Conservation (phyloP, 345 rosid genomes). For the Aquilaria malaccensis region DNA sequence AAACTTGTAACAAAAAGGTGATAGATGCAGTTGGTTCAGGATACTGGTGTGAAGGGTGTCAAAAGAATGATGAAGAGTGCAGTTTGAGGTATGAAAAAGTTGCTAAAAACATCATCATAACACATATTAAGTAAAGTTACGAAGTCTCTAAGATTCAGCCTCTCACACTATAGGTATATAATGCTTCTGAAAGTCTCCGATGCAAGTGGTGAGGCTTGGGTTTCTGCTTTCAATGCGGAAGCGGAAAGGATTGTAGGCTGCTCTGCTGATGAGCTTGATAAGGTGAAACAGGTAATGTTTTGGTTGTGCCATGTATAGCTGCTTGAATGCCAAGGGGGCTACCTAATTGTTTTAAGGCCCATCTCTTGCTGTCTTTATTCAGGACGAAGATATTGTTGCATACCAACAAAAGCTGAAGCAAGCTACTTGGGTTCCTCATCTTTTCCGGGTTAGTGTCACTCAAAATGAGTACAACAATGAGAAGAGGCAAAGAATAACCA, state of each 20-base stretch:
- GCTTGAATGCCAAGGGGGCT: not conserved
- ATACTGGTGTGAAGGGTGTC: constrained; percentile 98
- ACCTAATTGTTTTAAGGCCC: too few relatives aligned
- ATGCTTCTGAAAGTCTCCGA: constrained; percentile 64
- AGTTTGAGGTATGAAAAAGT: constrained; percentile 45
- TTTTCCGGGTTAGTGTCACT: constrained; percentile 58
- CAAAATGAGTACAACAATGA: constrained; percentile 81
- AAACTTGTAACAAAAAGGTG: constrained; percentile 90
- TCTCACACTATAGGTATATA: constrained; percentile 46
- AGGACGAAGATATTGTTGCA: constrained; percentile 46
- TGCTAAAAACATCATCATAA: not conserved
- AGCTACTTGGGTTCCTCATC: constrained; percentile 78
- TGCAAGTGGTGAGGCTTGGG: constrained; percentile 75
- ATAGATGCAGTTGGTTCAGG: constrained; percentile 84
- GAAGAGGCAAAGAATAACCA: constrained; percentile 85
- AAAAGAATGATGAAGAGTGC: constrained; percentile 75
- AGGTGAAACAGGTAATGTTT: constrained; percentile 46
- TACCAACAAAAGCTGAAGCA: constrained; percentile 65
- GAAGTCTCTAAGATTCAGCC: too few relatives aligned
- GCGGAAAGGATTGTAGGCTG: constrained; percentile 73
- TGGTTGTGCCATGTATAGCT: not conserved
- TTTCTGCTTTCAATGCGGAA: constrained; percentile 71
- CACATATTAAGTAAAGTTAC: too few relatives aligned
- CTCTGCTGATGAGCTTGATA: constrained; percentile 81
- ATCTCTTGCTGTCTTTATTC: not conserved